These are phyloP conservation scores for Fusarium subtropicale DNA, from an alignment of 2,329 filamentous ascomycete species.

Conservation along the genomic window DNA sequence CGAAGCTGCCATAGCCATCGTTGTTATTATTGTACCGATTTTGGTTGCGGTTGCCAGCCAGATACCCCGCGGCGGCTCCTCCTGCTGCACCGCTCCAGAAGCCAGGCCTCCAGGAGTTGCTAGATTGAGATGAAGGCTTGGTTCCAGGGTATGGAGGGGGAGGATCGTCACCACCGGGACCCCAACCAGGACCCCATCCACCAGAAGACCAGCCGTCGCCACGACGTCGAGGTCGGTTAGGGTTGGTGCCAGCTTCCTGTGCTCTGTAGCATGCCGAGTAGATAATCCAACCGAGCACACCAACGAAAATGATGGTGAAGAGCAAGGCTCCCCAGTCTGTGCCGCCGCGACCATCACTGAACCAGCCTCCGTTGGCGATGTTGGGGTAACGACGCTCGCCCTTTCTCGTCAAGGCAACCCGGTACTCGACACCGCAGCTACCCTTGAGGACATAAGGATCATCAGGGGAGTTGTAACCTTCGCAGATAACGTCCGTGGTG, in stretches of 20 bases:
- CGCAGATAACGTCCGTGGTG: slow-evolving; percentile 89
- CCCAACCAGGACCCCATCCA: slow-evolving; percentile 54
- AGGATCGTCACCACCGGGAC: slow-evolving; percentile 61
- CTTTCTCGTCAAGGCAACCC: slow-evolving; percentile 78
- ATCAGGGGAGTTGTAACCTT: slow-evolving; percentile 81
- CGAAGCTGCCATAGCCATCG: slow-evolving; percentile 51
- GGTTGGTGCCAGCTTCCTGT: slow-evolving; percentile 20
- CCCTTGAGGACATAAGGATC: slow-evolving; percentile 92
- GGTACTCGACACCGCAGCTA: slow-evolving; percentile 92
- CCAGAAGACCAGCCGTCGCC: slow-evolving; percentile 51
- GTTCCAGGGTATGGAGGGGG: slow-evolving; percentile 60
- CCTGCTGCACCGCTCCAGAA: slow-evolving; percentile 78
- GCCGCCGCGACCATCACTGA: slow-evolving; percentile 48
- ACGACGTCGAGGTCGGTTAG: slow-evolving; percentile 27
- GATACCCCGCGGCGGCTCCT: slow-evolving; percentile 76
- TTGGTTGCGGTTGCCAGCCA: slow-evolving; percentile 64
- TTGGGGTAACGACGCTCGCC: slow-evolving; percentile 79
- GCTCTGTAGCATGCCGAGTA: slow-evolving; percentile 61
- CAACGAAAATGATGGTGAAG: slow-evolving; percentile 73
- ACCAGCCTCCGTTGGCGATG: slow-evolving; percentile 56
- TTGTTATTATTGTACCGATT: slow-evolving; percentile 44
- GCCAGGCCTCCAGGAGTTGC: slow-evolving; percentile 74
- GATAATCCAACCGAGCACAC: slow-evolving; percentile 70
- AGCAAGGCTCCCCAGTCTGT: slow-evolving; percentile 56
- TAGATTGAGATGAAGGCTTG: slow-evolving; percentile 51